Evolutionary conservation across 495 filamentous ascomycete genomes (phyloP), one percentile per base, ranked within the genome.

Genomic region (Trypethelium eluteriae): DNA sequence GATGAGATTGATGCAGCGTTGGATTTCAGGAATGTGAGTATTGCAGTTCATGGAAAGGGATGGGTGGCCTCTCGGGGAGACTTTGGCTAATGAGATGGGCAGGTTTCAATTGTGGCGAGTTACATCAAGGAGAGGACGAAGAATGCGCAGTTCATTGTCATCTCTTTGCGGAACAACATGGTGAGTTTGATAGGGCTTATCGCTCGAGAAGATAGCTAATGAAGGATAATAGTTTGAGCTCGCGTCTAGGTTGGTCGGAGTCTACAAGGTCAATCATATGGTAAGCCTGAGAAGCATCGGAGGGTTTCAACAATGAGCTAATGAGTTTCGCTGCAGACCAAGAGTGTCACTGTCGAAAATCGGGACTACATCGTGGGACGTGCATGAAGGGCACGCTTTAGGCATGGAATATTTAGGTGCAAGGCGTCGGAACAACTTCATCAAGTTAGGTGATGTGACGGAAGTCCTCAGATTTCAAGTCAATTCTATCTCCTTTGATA

Each of bases 221-320:
- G 34, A 18, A 32, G 4, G 53, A 25, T 0, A 39, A 50, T 5
- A 46, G 47, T 98, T 98, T 79, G 94, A 98, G 81, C 86, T 98
- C 64, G 95, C 94, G 18, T 86, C 92, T 56, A 83, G 94, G 62
- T 83, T 98, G 46, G 91, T 98, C 5, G 94, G 94, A 61, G 93
- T 98, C 59, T 98, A 98, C 78, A 98, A 98, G 79, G 94, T 98
- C 74, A 98, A 97, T 78, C 94, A 98, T 78, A 98, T 98, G 94
- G 83, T 85, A 73, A 72, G 82, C 69, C 38, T 50, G 2, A 12
- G 10, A 38, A 18, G 47, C 62, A 9, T 9, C 35, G 11, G n/a
- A 2, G 3, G 32, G 47, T 14, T 32, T n/a, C 1, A n/a, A 35
- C 44, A 18, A 46, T 39, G 39, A 3, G 41, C 41, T 53, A 64